Evolutionary conservation across 331 rosid species (phyloP), one percentile per base, ranked within the genome.

Genomic region (Erythrophleum ivorense): DNA sequence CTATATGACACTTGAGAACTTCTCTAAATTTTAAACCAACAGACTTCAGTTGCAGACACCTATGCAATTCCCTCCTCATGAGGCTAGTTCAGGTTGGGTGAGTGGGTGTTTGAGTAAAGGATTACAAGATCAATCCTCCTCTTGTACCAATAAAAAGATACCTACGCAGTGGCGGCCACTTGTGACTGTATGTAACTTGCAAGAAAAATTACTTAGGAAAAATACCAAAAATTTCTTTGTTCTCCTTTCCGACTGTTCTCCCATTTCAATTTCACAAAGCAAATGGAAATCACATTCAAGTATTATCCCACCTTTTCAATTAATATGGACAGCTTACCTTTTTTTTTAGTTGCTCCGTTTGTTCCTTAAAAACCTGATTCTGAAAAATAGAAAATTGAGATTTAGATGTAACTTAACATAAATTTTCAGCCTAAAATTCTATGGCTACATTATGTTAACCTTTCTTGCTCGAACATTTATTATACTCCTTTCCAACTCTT

Each of bases 401-500:
- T 18, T 76, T 45, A 73, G 64, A 68, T 60, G 66, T 75, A 16
- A 18, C 72, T 41, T 8, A 70, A 76, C 15, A 21, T 68, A 21
- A 54, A 29, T 16, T 48, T 60, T 62, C 6, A 38, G 48, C 31
- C 2, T 6, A 1, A 31, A 46, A 66, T 50, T 75, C 5, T 16
- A 33, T 9, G 12, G 12, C 48, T 11, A 40, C 69, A 24, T 78
- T 24, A 53, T 19, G 29, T 55, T n/a, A 73, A 95, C 99, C 98
- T 90, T 96, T 88, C 88, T 92, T 50, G 91, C 91, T 76, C 98
- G 86, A 77, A 96, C 77, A 18, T 11, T 87, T 86, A 9, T 34
- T 43, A 91, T 88, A 64, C 98, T 93, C 79, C 52, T 89, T 83
- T 92, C 90, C 80, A 95, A 80, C 72, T 92, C 97, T 40, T 88